A percentile compares a stretch with the other conserved stretches of the same genome.
phyloP scores from a whole-genome alignment of 805 yeast species.

The Candida pini region DNA sequence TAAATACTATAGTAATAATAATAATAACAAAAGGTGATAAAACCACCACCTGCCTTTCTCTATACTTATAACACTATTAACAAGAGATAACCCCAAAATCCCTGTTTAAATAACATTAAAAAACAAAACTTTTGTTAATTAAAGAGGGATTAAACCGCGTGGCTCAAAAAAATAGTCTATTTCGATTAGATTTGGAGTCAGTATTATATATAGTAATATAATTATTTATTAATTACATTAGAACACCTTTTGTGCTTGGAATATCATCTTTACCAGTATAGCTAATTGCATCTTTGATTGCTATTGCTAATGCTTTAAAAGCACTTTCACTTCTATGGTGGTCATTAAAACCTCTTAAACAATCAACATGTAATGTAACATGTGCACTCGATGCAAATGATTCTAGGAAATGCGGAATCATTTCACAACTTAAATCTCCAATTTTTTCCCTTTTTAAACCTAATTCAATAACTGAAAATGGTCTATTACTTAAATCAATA shows the following conservation, averaged over 20 bases:
- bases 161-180: too few relatives aligned
- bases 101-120: too few relatives aligned
- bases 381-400: conserved; percentile 92
- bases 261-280: conserved; percentile 84
- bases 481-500: conserved; percentile 91
- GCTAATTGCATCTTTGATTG: conserved; percentile 79
- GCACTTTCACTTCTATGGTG: conserved; percentile 97
- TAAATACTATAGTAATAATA: too few relatives aligned
- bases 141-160: too few relatives aligned
- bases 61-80: too few relatives aligned
- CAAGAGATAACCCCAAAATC: too few relatives aligned
- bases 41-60: too few relatives aligned
- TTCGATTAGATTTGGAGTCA: too few relatives aligned
- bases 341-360: conserved; percentile 88
- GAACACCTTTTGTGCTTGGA: conserved; percentile 95
- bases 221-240: too few relatives aligned
- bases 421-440: conserved; percentile 88
- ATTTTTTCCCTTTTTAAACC: conserved; percentile 89
- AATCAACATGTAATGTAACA: conserved; percentile 90
- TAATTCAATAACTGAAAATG: conserved; percentile 83
- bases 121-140: too few relatives aligned
- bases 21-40: too few relatives aligned
- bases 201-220: too few relatives aligned
- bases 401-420: conserved; percentile 96
- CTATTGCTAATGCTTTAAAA: conserved; percentile 92